These are phyloP conservation scores for Euclidium syriacum DNA, from an alignment of 345 rosid genomes.

Conservation along the genomic window DNA sequence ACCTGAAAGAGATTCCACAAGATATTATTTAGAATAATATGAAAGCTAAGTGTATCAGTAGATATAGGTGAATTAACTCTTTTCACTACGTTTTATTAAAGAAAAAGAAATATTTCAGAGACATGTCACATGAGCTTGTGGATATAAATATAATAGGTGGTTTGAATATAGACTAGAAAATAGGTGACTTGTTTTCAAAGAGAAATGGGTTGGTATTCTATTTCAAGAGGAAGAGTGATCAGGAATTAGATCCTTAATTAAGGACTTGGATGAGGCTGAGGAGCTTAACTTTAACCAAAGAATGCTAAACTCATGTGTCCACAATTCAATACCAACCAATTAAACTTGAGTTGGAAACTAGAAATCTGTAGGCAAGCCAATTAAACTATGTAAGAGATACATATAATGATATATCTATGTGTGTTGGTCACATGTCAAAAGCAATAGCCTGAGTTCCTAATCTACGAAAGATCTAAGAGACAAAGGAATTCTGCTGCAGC, in stretches of 20 bases:
- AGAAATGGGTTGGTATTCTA: too few species aligned
- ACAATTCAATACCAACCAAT: constrained; percentile 7
- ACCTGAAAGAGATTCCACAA: constrained; percentile 46
- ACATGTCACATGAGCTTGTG: background rate
- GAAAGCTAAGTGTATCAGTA: background rate
- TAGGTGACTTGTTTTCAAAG: too few species aligned
- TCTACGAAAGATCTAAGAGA: constrained; percentile 8
- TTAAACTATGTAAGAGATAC: constrained; percentile 83
- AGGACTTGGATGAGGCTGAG: background rate
- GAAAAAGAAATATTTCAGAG: background rate
- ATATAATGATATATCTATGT: background rate
- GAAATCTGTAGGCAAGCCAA: constrained; percentile 95
- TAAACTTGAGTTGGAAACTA: constrained; percentile 85
- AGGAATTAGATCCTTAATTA: background rate
- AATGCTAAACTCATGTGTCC: background rate
- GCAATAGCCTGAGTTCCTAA: background rate
- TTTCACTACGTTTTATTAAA: background rate
- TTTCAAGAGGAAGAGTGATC: background rate
- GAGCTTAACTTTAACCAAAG: constrained; percentile 1
- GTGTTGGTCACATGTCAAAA: background rate
- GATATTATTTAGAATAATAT: background rate
- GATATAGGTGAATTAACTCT: background rate
- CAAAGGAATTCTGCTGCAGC: background rate
- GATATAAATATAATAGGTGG: background rate
- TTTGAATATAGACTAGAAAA: background rate